These are phyloP conservation scores for Aegilops sharonensis DNA, from an alignment of 176 grass and related monocot species.

Conservation along the genomic window DNA sequence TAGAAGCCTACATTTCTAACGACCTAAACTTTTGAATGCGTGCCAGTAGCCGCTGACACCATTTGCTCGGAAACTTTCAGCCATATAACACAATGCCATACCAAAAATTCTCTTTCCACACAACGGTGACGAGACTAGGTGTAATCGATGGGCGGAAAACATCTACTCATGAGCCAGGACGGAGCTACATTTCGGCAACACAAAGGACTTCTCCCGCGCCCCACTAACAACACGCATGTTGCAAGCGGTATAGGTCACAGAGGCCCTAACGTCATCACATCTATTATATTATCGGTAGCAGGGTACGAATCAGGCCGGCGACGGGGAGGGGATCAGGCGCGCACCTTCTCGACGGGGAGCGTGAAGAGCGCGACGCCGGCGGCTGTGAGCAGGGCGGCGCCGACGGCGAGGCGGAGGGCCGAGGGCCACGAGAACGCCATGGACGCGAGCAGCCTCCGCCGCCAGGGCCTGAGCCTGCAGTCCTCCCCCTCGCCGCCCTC, in stretches of 20 bases:
- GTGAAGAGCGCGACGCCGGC: slow-evolving; percentile 70
- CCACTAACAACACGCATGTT: not conserved
- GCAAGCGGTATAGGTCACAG: not conserved
- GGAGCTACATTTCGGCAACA: not conserved
- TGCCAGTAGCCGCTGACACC: not conserved
- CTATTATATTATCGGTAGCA: not conserved
- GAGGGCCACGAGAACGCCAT: slow-evolving; percentile 79
- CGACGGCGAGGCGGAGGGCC: slow-evolving; percentile 58
- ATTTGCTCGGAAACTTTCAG: not conserved
- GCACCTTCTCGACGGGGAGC: slow-evolving; percentile 90
- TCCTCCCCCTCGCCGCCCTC: slow-evolving; percentile 57
- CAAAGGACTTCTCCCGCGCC: not conserved
- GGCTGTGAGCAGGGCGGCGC: slow-evolving; percentile 55
- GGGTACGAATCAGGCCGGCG: not conserved
- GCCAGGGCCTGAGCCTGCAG: slow-evolving; percentile 58
- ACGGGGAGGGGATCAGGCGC: not conserved
- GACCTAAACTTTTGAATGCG: not conserved
- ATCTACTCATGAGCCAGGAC: not conserved
- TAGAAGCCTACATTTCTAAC: not conserved
- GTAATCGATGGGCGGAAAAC: not conserved
- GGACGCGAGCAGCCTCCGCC: slow-evolving; percentile 63
- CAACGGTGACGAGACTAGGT: not conserved
- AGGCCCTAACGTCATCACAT: not conserved
- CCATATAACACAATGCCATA: not conserved
- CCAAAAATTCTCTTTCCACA: not conserved